phyloP scores from a whole-genome alignment of 495 filamentous ascomycete genomes.

The Penicillium taxi region DNA sequence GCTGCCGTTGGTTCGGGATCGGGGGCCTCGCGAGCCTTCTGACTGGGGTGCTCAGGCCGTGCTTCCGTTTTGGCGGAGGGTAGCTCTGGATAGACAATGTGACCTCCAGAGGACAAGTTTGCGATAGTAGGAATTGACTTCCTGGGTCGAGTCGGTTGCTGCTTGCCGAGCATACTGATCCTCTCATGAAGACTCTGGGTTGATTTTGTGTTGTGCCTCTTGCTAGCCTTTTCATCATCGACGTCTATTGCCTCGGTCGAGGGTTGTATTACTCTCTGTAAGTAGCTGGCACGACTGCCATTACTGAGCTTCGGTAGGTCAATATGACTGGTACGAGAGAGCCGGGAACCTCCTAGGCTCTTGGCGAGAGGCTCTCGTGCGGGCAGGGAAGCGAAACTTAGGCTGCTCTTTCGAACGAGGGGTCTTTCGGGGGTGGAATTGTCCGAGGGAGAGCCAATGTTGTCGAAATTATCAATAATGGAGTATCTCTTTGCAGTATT shows the following conservation, averaged over 20 bases:
- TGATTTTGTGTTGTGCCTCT: conserved; percentile 74
- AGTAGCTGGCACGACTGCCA: conserved; percentile 44
- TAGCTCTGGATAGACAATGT: conserved; percentile 50
- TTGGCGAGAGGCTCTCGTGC: conserved; percentile 79
- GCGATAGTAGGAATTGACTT: conserved; percentile 57
- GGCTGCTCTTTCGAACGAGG: conserved; percentile 77
- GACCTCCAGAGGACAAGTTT: conserved; percentile 23
- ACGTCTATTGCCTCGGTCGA: conserved; percentile 50
- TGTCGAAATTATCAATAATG: conserved; percentile 44
- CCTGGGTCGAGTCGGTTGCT: conserved; percentile 58
- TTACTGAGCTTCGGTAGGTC: conserved; percentile 51
- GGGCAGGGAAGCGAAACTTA: conserved; percentile 86
- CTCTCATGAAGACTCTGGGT: conserved; percentile 87
- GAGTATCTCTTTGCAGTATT: conserved; percentile 39
- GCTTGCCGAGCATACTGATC: conserved; percentile 86
- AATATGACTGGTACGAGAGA: conserved; percentile 71
- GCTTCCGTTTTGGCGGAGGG: conserved; percentile 33
- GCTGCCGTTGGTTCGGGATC: conserved; percentile 33
- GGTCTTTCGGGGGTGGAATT: conserved; percentile 53
- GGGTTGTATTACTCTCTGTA: conserved; percentile 43
- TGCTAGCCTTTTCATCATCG: conserved; percentile 49
- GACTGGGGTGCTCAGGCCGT: conserved; percentile 21
- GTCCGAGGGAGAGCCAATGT: conserved; percentile 54
- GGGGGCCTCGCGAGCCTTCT: conserved; percentile 20
- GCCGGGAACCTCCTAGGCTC: conserved; percentile 64